phyloP scores from a whole-genome alignment of 148 eudicot species.

The Polygonum aviculare region DNA sequence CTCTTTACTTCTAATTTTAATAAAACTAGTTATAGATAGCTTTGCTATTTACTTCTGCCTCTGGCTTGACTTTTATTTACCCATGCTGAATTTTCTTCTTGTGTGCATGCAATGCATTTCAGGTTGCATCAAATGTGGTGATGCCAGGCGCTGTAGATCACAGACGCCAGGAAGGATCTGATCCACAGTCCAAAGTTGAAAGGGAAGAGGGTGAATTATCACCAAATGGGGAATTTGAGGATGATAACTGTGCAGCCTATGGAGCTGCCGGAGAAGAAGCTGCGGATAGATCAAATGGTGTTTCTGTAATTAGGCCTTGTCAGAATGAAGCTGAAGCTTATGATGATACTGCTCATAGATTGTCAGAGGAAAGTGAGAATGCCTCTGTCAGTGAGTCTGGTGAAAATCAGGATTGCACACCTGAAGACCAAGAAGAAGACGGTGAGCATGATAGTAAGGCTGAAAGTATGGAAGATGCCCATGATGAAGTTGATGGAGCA shows the following conservation, averaged over 20 bases:
- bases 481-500: constrained; percentile 46
- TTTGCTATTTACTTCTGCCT: background rate
- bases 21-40: background rate
- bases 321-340: constrained; percentile 44
- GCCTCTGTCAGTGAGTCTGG: constrained; percentile 80
- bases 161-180: constrained; percentile 30
- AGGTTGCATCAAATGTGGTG: constrained; percentile 31
- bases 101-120: background rate
- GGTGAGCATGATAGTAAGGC: constrained; percentile 71
- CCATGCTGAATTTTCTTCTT: background rate
- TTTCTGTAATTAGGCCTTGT: background rate
- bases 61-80: background rate
- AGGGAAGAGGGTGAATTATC: constrained; percentile 90
- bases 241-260: constrained; percentile 38
- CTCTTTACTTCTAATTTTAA: background rate
- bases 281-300: constrained; percentile 20
- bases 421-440: constrained; percentile 63
- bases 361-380: constrained; percentile 64
- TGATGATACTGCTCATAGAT: constrained; percentile 25
- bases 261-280: constrained; percentile 28
- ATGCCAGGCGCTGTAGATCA: constrained; percentile 23
- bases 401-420: constrained; percentile 56
- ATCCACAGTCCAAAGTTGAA: constrained; percentile 45
- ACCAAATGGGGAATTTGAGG: constrained; percentile 60
- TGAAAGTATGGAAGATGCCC: constrained; percentile 38